phyloP scores from a whole-genome alignment of 768 basidiomycete species.

The Ramaria sp. region DNA sequence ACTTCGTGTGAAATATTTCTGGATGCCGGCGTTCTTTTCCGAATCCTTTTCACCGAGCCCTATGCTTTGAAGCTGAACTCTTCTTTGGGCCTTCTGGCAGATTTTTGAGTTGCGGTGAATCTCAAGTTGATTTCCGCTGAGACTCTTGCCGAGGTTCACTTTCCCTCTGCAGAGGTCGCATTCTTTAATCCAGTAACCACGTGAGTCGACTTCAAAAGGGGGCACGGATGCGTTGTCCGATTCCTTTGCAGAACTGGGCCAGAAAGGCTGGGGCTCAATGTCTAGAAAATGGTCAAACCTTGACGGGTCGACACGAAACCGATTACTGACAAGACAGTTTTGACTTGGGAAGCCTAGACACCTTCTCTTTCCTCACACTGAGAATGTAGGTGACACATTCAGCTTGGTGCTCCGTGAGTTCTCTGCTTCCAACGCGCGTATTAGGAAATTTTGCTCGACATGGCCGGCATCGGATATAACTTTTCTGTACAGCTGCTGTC shows the following conservation, averaged over 20 bases:
- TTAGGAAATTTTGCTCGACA: background rate
- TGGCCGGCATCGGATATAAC: background rate
- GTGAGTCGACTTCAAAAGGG: background rate
- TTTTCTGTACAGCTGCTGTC: background rate
- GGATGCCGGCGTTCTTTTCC: background rate
- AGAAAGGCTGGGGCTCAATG: too few species aligned
- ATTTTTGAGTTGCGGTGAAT: background rate
- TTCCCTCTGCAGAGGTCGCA: background rate
- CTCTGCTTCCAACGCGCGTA: background rate
- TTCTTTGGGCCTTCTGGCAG: background rate
- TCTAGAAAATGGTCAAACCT: too few species aligned
- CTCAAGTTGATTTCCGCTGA: background rate
- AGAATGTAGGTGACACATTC: background rate
- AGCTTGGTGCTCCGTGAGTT: background rate
- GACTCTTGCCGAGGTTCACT: background rate
- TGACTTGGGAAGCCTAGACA: too few species aligned
- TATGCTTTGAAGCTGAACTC: background rate
- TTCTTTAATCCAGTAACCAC: background rate
- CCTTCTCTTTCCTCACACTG: background rate
- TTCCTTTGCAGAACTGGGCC: background rate
- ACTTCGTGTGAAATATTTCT: too few species aligned
- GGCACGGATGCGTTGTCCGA: background rate
- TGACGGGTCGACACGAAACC: too few species aligned
- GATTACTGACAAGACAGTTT: too few species aligned
- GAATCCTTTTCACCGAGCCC: background rate